Conservation (phyloP, 2,329 filamentous ascomycete species). For the Epichloe gansuensis region DNA sequence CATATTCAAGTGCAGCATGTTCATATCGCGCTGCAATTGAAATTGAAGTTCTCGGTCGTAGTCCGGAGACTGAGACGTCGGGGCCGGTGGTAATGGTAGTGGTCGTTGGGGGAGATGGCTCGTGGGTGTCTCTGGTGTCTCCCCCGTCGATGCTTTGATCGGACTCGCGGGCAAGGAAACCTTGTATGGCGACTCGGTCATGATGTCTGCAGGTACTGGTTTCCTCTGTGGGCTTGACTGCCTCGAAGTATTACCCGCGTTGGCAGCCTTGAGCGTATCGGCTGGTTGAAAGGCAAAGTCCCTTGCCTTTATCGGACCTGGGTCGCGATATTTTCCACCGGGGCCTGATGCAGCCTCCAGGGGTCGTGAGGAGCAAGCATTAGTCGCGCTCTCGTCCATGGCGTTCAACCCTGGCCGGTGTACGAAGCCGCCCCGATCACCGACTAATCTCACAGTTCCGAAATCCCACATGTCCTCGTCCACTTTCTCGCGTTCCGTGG, state of each 20-base stretch:
- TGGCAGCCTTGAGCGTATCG: conserved; percentile 43
- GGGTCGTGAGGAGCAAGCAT: conserved; percentile 50
- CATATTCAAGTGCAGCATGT: conserved; percentile 35
- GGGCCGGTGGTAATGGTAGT: conserved; percentile 34
- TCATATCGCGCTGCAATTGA: conserved; percentile 51
- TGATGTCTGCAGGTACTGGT: conserved; percentile 26
- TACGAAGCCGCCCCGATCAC: conserved; percentile 45
- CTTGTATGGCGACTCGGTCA: conserved; percentile 41
- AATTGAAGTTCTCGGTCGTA: conserved; percentile 49
- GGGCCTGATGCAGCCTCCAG: conserved; percentile 37
- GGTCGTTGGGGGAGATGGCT: conserved; percentile 24
- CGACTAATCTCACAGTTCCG: conserved; percentile 79
- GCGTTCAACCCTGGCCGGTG: conserved; percentile 47
- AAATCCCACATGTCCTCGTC: conserved; percentile 97
- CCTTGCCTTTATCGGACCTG: conserved; percentile 38
- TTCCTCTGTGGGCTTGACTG: conserved; percentile 49
- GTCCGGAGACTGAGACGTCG: conserved; percentile 39
- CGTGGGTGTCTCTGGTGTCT: conserved; percentile 33
- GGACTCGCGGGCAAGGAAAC: conserved; percentile 42
- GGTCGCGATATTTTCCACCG: conserved; percentile 36
- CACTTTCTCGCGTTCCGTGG: conserved; percentile 40
- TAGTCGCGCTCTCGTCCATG: conserved; percentile 72
- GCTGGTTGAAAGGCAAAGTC: conserved; percentile 31
- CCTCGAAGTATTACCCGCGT: conserved; percentile 32
- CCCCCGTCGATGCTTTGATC: conserved; percentile 16